Percentiles rank a stretch among this genome's conserved stretches.
Evolutionary conservation across 441 rosid species (phyloP).

Genomic region (Hypseocharis bilobata): DNA sequence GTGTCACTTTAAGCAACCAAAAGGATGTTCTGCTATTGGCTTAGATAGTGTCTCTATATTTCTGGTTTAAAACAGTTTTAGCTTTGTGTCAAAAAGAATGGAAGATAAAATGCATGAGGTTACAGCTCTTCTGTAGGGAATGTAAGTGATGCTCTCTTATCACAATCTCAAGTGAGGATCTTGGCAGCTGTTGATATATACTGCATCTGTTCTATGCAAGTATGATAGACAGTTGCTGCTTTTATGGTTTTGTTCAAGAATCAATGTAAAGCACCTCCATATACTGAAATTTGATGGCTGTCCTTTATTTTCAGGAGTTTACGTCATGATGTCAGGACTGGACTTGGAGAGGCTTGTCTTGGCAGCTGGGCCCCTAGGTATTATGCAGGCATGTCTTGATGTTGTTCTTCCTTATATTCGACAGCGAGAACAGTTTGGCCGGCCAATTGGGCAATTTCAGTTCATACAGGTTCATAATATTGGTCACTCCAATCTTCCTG

Average conservation of each 20-base stretch:
- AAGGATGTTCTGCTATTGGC: too few relatives aligned
- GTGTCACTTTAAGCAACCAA: too few relatives aligned
- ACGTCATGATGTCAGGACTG: slow-evolving; percentile 92
- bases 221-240: not conserved
- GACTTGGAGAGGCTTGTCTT: slow-evolving; percentile 90
- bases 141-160: not conserved
- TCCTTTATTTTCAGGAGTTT: slow-evolving; percentile 56
- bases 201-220: not conserved
- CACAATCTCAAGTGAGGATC: not conserved
- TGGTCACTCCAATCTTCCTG: not conserved
- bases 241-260: not conserved
- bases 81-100: too few relatives aligned
- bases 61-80: too few relatives aligned
- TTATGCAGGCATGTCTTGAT: slow-evolving; percentile 94
- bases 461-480: slow-evolving; percentile 62
- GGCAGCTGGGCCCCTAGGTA: slow-evolving; percentile 86
- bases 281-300: slow-evolving; percentile 13
- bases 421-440: slow-evolving; percentile 84
- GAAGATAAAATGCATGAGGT: too few relatives aligned
- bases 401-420: slow-evolving; percentile 75
- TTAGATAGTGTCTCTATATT: too few relatives aligned
- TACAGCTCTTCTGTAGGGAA: too few relatives aligned
- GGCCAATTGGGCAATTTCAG: slow-evolving; percentile 80
- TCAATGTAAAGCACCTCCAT: not conserved
- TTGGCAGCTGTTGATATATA: not conserved